Evolutionary conservation across 2,329 filamentous ascomycete species (phyloP).

Genomic region (Aureobasidium leucospermi): DNA sequence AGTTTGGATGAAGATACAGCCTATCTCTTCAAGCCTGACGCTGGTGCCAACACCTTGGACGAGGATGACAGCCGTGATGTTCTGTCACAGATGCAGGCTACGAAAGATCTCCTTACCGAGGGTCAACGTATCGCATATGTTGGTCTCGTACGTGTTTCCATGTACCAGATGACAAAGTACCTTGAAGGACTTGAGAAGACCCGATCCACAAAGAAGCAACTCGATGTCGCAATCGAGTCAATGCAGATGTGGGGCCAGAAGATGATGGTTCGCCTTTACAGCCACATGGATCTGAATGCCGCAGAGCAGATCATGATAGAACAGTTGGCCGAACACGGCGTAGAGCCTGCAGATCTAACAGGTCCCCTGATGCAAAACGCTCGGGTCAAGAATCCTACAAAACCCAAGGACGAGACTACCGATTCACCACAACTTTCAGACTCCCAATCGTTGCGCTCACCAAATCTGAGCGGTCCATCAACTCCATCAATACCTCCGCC

Average conservation of each 20-base stretch:
- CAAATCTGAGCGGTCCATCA: slow-evolving; percentile 31
- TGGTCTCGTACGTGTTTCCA: slow-evolving; percentile 73
- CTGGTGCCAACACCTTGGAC: slow-evolving; percentile 55
- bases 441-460: slow-evolving; percentile 19
- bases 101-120: slow-evolving; percentile 90
- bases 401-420: neutral
- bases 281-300: slow-evolving; percentile 91
- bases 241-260: slow-evolving; percentile 96
- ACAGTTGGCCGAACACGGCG: slow-evolving; percentile 86
- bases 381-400: slow-evolving; percentile 73
- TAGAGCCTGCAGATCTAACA: slow-evolving; percentile 75
- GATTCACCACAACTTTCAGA: slow-evolving; percentile 17
- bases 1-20: slow-evolving; percentile 97
- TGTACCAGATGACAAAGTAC: slow-evolving; percentile 69
- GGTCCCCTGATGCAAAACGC: slow-evolving; percentile 85
- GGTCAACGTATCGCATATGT: slow-evolving; percentile 95
- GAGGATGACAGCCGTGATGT: slow-evolving; percentile 75
- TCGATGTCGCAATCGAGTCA: slow-evolving; percentile 63
- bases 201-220: slow-evolving; percentile 63
- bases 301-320: slow-evolving; percentile 98
- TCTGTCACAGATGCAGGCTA: slow-evolving; percentile 85
- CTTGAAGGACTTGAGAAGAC: slow-evolving; percentile 55
- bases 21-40: slow-evolving; percentile 76
- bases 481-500: slow-evolving; percentile 40
- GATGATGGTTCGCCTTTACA: slow-evolving; percentile 92